Conservation (phyloP, 164 flowering plant species). For the Nymphaea colorata region DNA sequence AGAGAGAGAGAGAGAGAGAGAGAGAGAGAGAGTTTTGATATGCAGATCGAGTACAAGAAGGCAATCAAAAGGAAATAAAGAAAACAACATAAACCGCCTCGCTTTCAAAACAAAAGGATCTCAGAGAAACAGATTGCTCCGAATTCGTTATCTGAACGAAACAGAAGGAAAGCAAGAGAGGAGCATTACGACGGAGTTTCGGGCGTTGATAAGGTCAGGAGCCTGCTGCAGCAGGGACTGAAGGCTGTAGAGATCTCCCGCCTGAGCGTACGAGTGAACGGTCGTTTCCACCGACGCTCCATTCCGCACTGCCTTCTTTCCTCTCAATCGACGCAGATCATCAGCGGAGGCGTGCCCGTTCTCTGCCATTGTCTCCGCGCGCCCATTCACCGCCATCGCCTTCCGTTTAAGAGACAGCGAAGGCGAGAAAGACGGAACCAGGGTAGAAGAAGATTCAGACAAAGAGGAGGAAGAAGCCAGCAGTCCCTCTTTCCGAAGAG, state of each 20-base stretch:
- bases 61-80: no score
- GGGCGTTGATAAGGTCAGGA: constrained; percentile 76
- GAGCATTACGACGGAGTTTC: constrained; percentile 66
- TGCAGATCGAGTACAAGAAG: not conserved
- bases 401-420: no score
- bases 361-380: not conserved
- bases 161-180: constrained; percentile 6
- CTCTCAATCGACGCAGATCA: not conserved
- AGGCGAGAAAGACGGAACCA: no score
- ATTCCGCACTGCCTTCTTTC: constrained; percentile 12
- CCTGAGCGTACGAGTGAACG: constrained; percentile 66
- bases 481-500: no score
- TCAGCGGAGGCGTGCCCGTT: not conserved
- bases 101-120: no score
- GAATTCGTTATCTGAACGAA: not conserved
- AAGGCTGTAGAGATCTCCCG: constrained; percentile 57
- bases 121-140: no score
- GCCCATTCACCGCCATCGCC: not conserved
- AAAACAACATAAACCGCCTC: no score
- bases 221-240: constrained; percentile 50
- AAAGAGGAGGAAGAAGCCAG: no score
- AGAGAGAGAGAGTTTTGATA: not conserved
- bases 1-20: constrained; percentile 1
- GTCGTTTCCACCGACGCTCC: constrained; percentile 52
- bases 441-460: no score